Evolutionary conservation across 257 asterid species (phyloP), one percentile per base, ranked within the genome.

Genomic region (Catharanthus roseus): DNA sequence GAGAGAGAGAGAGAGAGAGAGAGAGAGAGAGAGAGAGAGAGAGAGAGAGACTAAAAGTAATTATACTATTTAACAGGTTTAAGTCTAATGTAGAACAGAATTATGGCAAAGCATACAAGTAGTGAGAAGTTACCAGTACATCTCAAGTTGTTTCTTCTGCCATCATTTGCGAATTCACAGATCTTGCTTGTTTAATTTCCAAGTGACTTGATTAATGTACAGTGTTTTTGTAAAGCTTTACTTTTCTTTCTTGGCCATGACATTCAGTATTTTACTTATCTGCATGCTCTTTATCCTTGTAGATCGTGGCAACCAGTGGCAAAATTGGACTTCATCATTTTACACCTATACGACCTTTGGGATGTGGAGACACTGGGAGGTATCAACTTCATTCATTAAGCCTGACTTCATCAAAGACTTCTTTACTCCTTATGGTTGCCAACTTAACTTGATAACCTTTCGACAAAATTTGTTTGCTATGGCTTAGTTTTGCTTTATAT

Each of bases 341-440:
- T 73, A 91, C 86, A 77, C 99, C 99, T 2, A 75, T 95, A 74
- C 84, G 97, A 23, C 97, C 97, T 38, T 83, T 95, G 92, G 99
- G 99, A 70, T 85, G 95, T 85, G 99, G 99, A 78, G 99, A 95
- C 79, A 95, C 99, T 69, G 99, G 99, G 77, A 95, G 97, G 99
- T 89, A 82, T 18, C 45, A 5, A 45, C 36, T 63, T 24, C 58
- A 57, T 49, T 58, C 58, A 6, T 15, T 0, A 29, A 29, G 53
- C 63, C 6, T 26, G 16, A 13, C 29, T 64, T 34, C 36, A 34
- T 36, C 31, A 23, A 19, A 21, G 23, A 47, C 0, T 7, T 26
- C 4, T 44, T 24, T 5, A 11, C 15, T 18, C 56, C 65, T 29
- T 44, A 15, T 16, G 23, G 6, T 26, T 67, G 42, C 55, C 11